Evolutionary conservation across 768 basidiomycete genomes (phyloP).

Genomic region (Vararia minispora): DNA sequence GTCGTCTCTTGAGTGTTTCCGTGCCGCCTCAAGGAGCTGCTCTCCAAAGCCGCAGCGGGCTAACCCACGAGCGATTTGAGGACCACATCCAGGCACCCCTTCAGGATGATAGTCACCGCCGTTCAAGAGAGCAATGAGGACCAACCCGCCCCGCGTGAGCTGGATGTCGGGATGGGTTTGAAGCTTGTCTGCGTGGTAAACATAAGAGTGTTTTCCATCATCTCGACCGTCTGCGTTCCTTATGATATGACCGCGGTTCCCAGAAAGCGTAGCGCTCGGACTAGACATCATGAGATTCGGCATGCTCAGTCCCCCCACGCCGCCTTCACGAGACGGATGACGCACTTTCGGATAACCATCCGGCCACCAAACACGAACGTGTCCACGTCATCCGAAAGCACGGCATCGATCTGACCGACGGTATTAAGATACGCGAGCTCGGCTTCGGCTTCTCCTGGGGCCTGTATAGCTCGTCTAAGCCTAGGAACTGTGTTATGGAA

Average conservation of each 20-base stretch:
- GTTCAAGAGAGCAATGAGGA: slow-evolving; percentile 75
- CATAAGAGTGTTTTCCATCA: slow-evolving; percentile 55
- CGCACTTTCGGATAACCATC: slow-evolving; percentile 76
- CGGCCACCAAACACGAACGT: slow-evolving; percentile 83
- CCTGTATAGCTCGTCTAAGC: slow-evolving; percentile 26
- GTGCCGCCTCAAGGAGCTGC: slow-evolving; percentile 48
- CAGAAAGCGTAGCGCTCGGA: slow-evolving; percentile 60
- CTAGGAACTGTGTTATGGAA: slow-evolving; percentile 7
- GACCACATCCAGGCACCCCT: slow-evolving; percentile 58
- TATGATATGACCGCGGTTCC: slow-evolving; percentile 52
- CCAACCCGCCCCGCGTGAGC: slow-evolving; percentile 54
- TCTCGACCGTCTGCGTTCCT: slow-evolving; percentile 59
- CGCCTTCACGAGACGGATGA: neutral
- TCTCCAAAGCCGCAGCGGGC: slow-evolving; percentile 78
- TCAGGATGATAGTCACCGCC: slow-evolving; percentile 84
- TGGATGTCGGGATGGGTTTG: slow-evolving; percentile 34
- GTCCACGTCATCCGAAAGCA: slow-evolving; percentile 90
- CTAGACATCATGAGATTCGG: slow-evolving; percentile 23
- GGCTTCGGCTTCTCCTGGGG: slow-evolving; percentile 92
- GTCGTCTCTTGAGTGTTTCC: slow-evolving; percentile 26
- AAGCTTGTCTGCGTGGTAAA: slow-evolving; percentile 29
- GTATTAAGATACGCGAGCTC: slow-evolving; percentile 82
- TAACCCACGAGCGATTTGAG: slow-evolving; percentile 62
- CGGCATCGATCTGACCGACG: slow-evolving; percentile 74
- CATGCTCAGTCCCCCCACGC: neutral